These are phyloP conservation scores for Fusarium tricinctum DNA, from an alignment of 2,329 filamentous ascomycete genomes.

Conservation along the genomic window DNA sequence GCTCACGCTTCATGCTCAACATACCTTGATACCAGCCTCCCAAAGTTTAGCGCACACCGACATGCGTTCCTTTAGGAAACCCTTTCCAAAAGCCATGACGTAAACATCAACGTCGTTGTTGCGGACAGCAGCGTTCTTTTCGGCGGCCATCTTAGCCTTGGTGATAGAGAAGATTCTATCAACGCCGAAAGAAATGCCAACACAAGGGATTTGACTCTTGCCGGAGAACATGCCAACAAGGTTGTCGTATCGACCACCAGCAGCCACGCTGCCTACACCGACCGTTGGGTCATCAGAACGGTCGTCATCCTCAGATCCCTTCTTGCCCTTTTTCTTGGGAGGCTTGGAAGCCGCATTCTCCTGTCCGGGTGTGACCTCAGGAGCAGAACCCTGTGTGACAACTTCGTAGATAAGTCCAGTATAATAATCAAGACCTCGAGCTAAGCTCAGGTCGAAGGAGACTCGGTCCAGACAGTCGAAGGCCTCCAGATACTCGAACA, in stretches of 20 bases:
- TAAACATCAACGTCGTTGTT: slow-evolving; percentile 87
- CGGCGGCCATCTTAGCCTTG: slow-evolving; percentile 77
- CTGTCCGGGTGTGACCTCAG: slow-evolving; percentile 56
- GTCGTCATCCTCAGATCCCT: slow-evolving; percentile 71
- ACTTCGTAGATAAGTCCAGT: slow-evolving; percentile 93
- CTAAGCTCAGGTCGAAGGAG: slow-evolving; percentile 91
- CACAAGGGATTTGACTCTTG: slow-evolving; percentile 79
- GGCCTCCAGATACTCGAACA: slow-evolving; percentile 86
- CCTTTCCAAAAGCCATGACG: slow-evolving; percentile 95
- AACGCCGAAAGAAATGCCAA: slow-evolving; percentile 87
- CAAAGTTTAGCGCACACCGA: slow-evolving; percentile 81
- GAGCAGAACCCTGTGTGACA: slow-evolving; percentile 83
- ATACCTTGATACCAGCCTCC: slow-evolving; percentile 87
- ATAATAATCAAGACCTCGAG: slow-evolving; percentile 93
- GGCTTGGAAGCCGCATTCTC: slow-evolving; percentile 55
- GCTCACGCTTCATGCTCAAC: slow-evolving; percentile 28
- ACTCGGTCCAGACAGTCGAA: slow-evolving; percentile 80
- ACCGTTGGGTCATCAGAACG: slow-evolving; percentile 83
- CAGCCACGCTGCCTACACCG: slow-evolving; percentile 88
- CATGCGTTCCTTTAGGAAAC: slow-evolving; percentile 88
- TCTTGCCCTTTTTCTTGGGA: slow-evolving; percentile 66
- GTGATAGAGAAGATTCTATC: slow-evolving; percentile 96
- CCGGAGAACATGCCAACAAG: slow-evolving; percentile 94
- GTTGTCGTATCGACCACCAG: slow-evolving; percentile 92
- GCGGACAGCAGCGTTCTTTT: slow-evolving; percentile 64